A percentile compares a stretch with the other conserved stretches of the same genome.
phyloP scores from a whole-genome alignment of 192 early-diverging fungal species.

The Gorgonomyces haynaldii region DNA sequence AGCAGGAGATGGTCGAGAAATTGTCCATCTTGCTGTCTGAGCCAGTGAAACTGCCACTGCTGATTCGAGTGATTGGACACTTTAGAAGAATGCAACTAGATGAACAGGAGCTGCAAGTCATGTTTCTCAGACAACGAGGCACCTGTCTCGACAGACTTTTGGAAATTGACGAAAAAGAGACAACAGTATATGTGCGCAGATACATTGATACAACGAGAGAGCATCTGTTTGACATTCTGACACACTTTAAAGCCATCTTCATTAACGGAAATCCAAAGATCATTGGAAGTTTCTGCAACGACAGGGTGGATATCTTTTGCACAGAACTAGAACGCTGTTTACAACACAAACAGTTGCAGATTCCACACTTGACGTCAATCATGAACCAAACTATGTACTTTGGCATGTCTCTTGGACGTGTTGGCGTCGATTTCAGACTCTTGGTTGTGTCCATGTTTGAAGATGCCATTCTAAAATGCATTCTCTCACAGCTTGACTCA shows the following conservation, averaged over 20 bases:
- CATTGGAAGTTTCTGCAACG: too few relatives aligned
- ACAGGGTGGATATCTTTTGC: too few relatives aligned
- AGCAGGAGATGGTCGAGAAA: slow-evolving; percentile 61
- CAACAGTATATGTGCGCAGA: slow-evolving; percentile 45
- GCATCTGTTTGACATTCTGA: slow-evolving; percentile 68
- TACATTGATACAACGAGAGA: slow-evolving; percentile 67
- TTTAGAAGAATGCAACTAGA: slow-evolving; percentile 58
- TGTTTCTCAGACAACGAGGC: slow-evolving; percentile 63
- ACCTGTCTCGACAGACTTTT: slow-evolving; percentile 46
- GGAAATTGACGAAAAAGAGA: slow-evolving; percentile 25
- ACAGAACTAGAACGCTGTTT: too few relatives aligned
- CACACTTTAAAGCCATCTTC: slow-evolving; percentile 71
- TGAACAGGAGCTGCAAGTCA: slow-evolving; percentile 58
- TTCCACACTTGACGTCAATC: slow-evolving; percentile 41
- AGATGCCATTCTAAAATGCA: too few relatives aligned
- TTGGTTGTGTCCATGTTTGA: slow-evolving; percentile 51
- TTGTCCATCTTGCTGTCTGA: slow-evolving; percentile 47
- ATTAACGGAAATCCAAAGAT: too few relatives aligned
- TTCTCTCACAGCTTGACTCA: too few relatives aligned
- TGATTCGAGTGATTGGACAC: slow-evolving; percentile 67
- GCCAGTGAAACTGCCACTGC: slow-evolving; percentile 62
- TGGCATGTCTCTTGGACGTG: slow-evolving; percentile 63
- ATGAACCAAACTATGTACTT: slow-evolving; percentile 71
- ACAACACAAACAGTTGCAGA: too few relatives aligned
- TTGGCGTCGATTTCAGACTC: slow-evolving; percentile 65